Conservation (phyloP, 129 eudicot species). For the Sambucus nigra region DNA sequence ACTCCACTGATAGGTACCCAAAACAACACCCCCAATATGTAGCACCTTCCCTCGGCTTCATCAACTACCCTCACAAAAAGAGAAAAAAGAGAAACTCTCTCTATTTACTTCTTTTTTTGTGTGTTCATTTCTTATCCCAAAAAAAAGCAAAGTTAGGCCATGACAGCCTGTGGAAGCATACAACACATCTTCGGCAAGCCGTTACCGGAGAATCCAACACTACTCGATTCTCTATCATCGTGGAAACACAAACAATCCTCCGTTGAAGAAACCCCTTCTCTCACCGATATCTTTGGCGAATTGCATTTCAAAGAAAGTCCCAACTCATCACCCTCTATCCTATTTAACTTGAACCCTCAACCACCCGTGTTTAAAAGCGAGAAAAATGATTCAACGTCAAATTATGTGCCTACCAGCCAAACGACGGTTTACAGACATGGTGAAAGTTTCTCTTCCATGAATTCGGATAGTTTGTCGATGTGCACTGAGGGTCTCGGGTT, state of each 20-base stretch:
- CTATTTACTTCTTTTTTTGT: not conserved
- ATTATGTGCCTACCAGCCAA: slow-evolving; percentile 10
- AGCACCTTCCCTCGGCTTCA: slow-evolving; percentile 42
- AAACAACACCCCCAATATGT: slow-evolving; percentile 36
- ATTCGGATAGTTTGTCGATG: slow-evolving; percentile 47
- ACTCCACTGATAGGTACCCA: slow-evolving; percentile 10
- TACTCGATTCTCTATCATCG: slow-evolving; percentile 39
- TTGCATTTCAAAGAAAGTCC: slow-evolving; percentile 38
- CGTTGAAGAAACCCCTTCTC: slow-evolving; percentile 12
- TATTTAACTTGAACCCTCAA: not conserved
- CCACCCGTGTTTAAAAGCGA: not conserved
- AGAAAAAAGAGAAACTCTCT: too few species aligned
- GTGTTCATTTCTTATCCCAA: not conserved
- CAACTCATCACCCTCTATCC: slow-evolving; percentile 1
- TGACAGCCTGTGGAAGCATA: slow-evolving; percentile 79
- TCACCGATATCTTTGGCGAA: slow-evolving; percentile 50
- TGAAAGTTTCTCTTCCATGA: slow-evolving; percentile 39
- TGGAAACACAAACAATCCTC: slow-evolving; percentile 40
- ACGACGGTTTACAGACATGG: slow-evolving; percentile 21
- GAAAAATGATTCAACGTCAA: not conserved
- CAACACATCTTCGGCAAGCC: slow-evolving; percentile 71
- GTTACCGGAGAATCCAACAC: slow-evolving; percentile 28
- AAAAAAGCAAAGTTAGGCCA: slow-evolving; percentile 14
- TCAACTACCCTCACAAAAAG: too few species aligned
- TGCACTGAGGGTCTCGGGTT: slow-evolving; percentile 80